Percentiles rank a stretch among this genome's conserved stretches.
Conservation (phyloP, 306 rosid genomes). For the Phaseolus lunatus region DNA sequence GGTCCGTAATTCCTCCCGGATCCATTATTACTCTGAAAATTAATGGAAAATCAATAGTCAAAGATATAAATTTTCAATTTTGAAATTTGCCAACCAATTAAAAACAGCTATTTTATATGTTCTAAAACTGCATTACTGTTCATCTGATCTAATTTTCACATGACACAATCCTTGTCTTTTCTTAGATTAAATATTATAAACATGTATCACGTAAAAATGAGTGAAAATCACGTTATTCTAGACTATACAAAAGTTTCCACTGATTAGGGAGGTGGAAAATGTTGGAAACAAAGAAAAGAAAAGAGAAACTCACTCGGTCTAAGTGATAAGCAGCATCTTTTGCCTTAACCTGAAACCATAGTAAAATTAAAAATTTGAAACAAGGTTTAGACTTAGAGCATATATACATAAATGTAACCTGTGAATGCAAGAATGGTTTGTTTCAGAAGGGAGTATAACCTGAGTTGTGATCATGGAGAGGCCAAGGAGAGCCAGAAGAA, state of each 20-base stretch:
- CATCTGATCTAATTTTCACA: neutral
- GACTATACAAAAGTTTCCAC: neutral
- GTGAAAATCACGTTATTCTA: neutral
- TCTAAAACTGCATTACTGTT: neutral
- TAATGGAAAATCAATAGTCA: neutral
- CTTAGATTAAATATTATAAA: neutral
- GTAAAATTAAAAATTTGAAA: slow-evolving; percentile 1
- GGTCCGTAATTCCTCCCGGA: slow-evolving; percentile 57
- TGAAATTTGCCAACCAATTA: neutral
- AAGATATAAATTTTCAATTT: neutral
- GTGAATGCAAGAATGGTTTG: neutral
- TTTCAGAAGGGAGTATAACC: slow-evolving; percentile 41
- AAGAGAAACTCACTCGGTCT: slow-evolving; percentile 43
- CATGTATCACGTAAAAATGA: neutral
- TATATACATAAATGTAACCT: slow-evolving; percentile 1
- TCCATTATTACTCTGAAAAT: slow-evolving; percentile 57
- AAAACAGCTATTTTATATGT: neutral
- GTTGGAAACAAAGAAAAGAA: neutral
- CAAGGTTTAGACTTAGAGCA: slow-evolving; percentile 11
- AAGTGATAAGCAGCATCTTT: slow-evolving; percentile 54
- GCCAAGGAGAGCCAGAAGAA: slow-evolving; percentile 59
- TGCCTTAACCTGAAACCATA: slow-evolving; percentile 50
- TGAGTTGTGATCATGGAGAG: slow-evolving; percentile 58
- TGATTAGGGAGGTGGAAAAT: neutral
- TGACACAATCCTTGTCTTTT: neutral